These are phyloP conservation scores for Sesbania bispinosa DNA, from an alignment of 306 rosid genomes.

Conservation along the genomic window DNA sequence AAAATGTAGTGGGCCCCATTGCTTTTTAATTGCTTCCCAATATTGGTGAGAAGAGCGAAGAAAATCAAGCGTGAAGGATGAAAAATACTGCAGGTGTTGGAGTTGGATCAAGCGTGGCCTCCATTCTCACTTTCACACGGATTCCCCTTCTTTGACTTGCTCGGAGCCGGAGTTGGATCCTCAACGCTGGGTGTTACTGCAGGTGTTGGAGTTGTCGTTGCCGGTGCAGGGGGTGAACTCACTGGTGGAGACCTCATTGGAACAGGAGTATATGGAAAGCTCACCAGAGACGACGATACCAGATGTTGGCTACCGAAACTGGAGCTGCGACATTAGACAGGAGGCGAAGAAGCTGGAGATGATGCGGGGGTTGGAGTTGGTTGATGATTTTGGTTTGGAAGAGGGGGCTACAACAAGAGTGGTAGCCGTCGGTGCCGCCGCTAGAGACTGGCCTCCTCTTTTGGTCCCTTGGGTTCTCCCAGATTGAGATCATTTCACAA, in stretches of 20 bases:
- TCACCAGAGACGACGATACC: too few relatives aligned
- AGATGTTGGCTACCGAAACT: too few relatives aligned
- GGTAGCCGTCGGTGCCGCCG: conserved; percentile 47
- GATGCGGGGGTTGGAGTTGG: conserved; percentile 49
- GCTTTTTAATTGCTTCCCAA: too few relatives aligned
- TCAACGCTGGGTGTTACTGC: conserved; percentile 44
- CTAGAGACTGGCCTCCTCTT: conserved; percentile 83
- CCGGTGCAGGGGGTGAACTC: conserved; percentile 42
- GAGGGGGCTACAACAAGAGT: conserved; percentile 54
- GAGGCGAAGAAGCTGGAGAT: conserved; percentile 44
- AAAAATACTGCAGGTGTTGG: too few relatives aligned
- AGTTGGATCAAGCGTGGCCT: too few relatives aligned
- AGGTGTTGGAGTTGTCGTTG: conserved; percentile 48
- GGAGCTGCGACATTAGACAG: too few relatives aligned
- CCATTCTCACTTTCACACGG: too few relatives aligned
- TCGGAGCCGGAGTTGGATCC: conserved; percentile 65
- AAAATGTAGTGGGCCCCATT: too few relatives aligned
- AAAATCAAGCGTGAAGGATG: too few relatives aligned
- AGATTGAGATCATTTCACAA: too few relatives aligned
- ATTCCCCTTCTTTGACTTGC: conserved; percentile 44
- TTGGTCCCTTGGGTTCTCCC: too few relatives aligned
- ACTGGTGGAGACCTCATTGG: conserved; percentile 61
- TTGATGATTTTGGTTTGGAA: conserved; percentile 47
- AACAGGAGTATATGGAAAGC: conserved; percentile 48
- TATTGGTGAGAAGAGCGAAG: too few relatives aligned